These are phyloP conservation scores for Auricularia auricula-judae DNA, from an alignment of 768 basidiomycete species.

Conservation along the genomic window DNA sequence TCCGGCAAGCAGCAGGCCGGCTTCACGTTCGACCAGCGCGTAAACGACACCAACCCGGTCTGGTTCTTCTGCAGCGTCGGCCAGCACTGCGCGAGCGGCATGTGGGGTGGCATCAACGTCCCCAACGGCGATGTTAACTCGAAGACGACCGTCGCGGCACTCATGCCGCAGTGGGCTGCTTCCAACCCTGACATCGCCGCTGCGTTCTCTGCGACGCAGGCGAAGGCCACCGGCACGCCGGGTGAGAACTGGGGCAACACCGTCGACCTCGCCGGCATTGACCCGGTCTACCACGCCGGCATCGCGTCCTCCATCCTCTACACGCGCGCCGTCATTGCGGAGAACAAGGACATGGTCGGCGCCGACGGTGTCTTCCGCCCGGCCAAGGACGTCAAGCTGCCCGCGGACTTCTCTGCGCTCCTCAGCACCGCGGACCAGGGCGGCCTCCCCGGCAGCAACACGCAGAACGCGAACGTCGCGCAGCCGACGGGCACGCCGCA, in stretches of 20 bases:
- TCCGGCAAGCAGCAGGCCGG: slow-evolving; percentile 16
- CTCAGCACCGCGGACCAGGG: neutral
- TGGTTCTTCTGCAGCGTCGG: slow-evolving; percentile 18
- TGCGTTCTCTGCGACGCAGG: neutral
- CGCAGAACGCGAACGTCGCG: neutral
- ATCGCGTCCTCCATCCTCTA: slow-evolving; percentile 4
- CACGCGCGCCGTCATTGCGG: slow-evolving; percentile 3
- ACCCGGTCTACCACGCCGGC: neutral
- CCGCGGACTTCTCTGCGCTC: slow-evolving; percentile 2
- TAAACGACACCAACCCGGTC: slow-evolving; percentile 10
- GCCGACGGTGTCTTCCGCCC: slow-evolving; percentile 1
- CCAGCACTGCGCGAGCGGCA: slow-evolving; percentile 19
- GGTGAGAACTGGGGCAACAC: slow-evolving; percentile 3
- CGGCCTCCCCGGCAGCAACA: neutral
- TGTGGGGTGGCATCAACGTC: slow-evolving; percentile 19
- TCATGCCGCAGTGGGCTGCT: slow-evolving; percentile 29
- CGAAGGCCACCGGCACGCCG: neutral
- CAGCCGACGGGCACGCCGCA: slow-evolving; percentile 3
- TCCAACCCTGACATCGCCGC: neutral
- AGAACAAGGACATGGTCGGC: slow-evolving; percentile 5
- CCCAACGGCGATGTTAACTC: slow-evolving; percentile 5
- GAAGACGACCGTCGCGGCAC: slow-evolving; percentile 34
- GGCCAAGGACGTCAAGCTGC: neutral
- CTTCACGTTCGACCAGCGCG: slow-evolving; percentile 7
- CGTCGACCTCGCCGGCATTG: neutral